A percentile compares a stretch with the other conserved stretches of the same genome.
Conservation (phyloP, 208 protist genomes). For the Acanthamoeba sp. region DNA sequence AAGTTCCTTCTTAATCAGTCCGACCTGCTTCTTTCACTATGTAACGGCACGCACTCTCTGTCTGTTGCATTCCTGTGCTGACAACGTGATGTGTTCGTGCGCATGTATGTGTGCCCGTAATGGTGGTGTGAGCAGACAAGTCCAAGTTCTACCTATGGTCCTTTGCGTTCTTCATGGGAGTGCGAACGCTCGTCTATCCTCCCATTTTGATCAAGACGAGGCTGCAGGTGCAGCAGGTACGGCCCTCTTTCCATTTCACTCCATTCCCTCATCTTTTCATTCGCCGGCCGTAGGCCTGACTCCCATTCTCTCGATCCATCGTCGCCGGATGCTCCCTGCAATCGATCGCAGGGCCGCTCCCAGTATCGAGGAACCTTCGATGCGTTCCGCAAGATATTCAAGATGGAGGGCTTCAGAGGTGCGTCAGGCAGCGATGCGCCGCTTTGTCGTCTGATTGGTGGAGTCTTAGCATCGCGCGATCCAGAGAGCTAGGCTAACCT, state of each 20-base stretch:
- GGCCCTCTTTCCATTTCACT: background rate
- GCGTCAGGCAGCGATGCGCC: background rate
- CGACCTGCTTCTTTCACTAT: too few species aligned
- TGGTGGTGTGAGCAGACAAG: slow-evolving; percentile 5
- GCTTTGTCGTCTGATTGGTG: background rate
- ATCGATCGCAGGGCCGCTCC: background rate
- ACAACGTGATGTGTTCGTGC: too few species aligned
- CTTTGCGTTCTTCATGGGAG: slow-evolving; percentile 45
- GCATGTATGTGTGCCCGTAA: too few species aligned
- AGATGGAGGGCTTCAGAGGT: slow-evolving; percentile 33
- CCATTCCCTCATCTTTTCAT: too few species aligned
- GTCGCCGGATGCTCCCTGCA: background rate
- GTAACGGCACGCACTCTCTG: too few species aligned
- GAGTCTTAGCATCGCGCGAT: too few species aligned
- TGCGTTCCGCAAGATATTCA: slow-evolving; percentile 41
- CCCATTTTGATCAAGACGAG: slow-evolving; percentile 51
- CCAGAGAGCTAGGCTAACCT: too few species aligned
- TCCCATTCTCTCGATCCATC: background rate
- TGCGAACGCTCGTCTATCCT: slow-evolving; percentile 60
- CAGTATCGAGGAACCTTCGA: slow-evolving; percentile 56
- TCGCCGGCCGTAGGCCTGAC: too few species aligned
- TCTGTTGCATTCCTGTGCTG: too few species aligned
- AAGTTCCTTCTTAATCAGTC: too few species aligned
- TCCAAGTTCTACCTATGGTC: slow-evolving; percentile 51
- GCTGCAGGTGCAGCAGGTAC: slow-evolving; percentile 45